Evolutionary conservation across 257 asterid species (phyloP), one percentile per base, ranked within the genome.

Genomic region (Lycium ferocissimum): DNA sequence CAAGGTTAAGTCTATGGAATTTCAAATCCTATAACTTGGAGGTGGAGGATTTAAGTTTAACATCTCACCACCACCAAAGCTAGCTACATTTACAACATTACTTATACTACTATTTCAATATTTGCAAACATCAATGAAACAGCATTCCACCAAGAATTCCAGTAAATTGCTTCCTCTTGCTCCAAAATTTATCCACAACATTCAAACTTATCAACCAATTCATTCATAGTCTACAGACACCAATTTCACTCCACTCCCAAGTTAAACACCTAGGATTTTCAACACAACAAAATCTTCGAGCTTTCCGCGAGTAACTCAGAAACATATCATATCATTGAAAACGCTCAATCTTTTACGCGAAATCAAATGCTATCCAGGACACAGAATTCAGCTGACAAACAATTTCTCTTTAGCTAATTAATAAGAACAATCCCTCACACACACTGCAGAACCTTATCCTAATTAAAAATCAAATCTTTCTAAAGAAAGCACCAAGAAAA

Each of bases 31-130:
- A 49, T 87, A 61, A 83, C 47, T 70, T 78, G 89, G 91, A 85
- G 90, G 70, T 65, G 89, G 86, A 82, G 89, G 43, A 37, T 69
- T 47, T 22, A 40, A 37, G 51, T 35, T 45, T 18, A 75, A 83
- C 85, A 83, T 83, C 79, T 83, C 83, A 86, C 85, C 90, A 90
- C 89, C 86, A 85, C 91, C 72, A 79, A 85, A 81, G 54, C 26
- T 18, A 37, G 7, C 71, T 57, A 83, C 63, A 54, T 83, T 61
- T 83, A 83, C 65, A 54, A 58, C 58, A n/a, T 26, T 37, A 53
- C 81, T 18, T 54, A 37, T 72, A 54, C 35, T 72, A 54, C 35
- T 47, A 59, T 54, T 8, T 18, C 59, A 70, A 86, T 81, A 4
- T 70, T 82, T 82, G 56, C 80, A 83, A 84, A 18, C 73, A 57